Evolutionary conservation across 495 filamentous ascomycete species (phyloP).

Genomic region (Aspergillus nidulans): DNA sequence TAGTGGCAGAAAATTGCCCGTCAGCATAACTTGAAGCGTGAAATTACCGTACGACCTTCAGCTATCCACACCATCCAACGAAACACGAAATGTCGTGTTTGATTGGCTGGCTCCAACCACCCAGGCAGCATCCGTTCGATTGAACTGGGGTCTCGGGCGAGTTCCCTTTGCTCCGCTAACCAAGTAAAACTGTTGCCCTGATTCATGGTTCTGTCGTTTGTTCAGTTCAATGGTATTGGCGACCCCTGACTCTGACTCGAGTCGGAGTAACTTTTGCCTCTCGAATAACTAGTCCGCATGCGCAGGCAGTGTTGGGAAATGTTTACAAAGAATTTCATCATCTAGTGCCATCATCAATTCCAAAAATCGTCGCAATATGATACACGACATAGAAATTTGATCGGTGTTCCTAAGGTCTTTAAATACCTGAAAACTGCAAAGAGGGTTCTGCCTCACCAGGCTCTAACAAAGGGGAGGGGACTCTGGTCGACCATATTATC

Average conservation of each 20-base stretch:
- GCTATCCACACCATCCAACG: neutral
- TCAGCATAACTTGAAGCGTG: neutral
- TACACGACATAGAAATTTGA: too few relatives aligned
- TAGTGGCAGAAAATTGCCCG: neutral
- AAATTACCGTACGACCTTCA: conserved; percentile 4
- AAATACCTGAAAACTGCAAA: too few relatives aligned
- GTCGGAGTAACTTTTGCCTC: neutral
- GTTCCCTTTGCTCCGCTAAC: neutral
- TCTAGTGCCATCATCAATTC: neutral
- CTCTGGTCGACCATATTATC: neutral
- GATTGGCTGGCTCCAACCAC: neutral
- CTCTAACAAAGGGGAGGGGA: too few relatives aligned
- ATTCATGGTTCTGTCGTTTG: neutral
- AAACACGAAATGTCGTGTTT: neutral
- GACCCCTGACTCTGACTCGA: neutral
- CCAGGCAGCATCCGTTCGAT: neutral
- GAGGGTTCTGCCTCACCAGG: too few relatives aligned
- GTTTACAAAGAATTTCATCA: too few relatives aligned
- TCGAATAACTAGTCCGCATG: neutral
- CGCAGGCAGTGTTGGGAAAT: too few relatives aligned
- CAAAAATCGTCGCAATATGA: too few relatives aligned
- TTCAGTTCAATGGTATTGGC: neutral
- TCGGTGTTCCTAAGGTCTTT: too few relatives aligned
- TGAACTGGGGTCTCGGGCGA: neutral
- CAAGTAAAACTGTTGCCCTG: neutral